Percentiles rank a stretch among this genome's conserved stretches.
Evolutionary conservation across 2,329 filamentous ascomycete species (phyloP).

Genomic region (Penicillium sp.): DNA sequence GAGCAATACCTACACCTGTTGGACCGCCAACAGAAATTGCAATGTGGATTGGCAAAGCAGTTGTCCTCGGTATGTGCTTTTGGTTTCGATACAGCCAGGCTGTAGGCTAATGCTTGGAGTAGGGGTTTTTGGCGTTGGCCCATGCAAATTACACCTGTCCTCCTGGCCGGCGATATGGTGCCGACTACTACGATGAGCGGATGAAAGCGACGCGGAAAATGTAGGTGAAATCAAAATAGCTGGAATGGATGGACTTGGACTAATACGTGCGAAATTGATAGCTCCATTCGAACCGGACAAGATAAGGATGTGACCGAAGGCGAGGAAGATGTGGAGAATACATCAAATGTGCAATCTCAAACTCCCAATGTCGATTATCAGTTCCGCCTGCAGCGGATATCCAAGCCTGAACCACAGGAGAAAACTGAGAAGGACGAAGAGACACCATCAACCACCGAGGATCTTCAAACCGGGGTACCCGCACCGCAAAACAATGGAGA

Average conservation of each 20-base stretch:
- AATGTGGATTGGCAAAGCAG: conserved; percentile 40
- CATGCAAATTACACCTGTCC: conserved; percentile 54
- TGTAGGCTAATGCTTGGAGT: conserved; percentile 26
- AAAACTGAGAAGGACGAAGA: conserved; percentile 1
- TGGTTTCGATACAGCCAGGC: not conserved
- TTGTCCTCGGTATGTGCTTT: conserved; percentile 43
- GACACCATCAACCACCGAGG: not conserved
- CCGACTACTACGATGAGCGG: conserved; percentile 55
- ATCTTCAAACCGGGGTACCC: not conserved
- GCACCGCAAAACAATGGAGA: not conserved
- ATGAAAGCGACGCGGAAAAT: conserved; percentile 53
- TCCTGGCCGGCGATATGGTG: conserved; percentile 50
- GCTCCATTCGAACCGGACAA: conserved; percentile 16
- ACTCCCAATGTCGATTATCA: conserved; percentile 2
- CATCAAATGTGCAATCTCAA: not conserved
- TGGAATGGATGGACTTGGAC: not conserved
- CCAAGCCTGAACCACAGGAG: not conserved
- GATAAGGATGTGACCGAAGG: not conserved
- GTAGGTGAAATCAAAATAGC: conserved; percentile 26
- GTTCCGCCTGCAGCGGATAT: conserved; percentile 7
- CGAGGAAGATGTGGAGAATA: not conserved
- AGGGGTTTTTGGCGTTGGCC: conserved; percentile 55
- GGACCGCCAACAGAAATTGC: conserved; percentile 48
- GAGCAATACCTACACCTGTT: conserved; percentile 49
- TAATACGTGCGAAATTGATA: conserved; percentile 13